phyloP scores from a whole-genome alignment of 306 rosid genomes.

The Castanea sativa region DNA sequence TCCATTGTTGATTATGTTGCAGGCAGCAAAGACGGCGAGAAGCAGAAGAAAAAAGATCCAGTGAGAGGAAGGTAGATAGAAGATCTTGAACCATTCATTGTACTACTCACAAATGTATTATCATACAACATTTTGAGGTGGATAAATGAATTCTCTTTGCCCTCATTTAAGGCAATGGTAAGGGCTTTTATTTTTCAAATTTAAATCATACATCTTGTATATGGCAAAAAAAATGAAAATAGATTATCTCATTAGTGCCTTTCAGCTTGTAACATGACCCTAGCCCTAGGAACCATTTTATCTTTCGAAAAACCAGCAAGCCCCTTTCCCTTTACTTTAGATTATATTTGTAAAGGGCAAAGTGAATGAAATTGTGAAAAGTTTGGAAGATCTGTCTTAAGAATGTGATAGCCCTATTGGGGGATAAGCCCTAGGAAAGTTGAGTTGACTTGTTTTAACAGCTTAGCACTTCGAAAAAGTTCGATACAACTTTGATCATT shows the following conservation, averaged over 20 bases:
- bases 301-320: no score
- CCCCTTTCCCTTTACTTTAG: no score
- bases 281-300: neutral
- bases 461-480: no score
- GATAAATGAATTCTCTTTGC: neutral
- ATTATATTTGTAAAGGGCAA: no score
- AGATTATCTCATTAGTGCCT: neutral
- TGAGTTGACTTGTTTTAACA: no score
- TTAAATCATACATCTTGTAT: conserved; percentile 18
- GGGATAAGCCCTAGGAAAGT: no score
- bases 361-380: no score
- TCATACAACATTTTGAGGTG: neutral
- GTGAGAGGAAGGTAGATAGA: conserved; percentile 68
- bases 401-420: no score
- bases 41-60: conserved; percentile 87
- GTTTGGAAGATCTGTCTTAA: no score
- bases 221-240: conserved; percentile 20
- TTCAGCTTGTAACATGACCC: neutral
- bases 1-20: conserved; percentile 19
- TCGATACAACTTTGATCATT: no score
- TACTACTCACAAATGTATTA: conserved; percentile 2
- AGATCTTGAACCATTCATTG: conserved; percentile 53
- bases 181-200: neutral
- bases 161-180: neutral
- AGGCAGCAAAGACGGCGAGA: conserved; percentile 83